These are phyloP conservation scores for Pseudogymnoascus sp. DNA, from an alignment of 2,329 filamentous ascomycete genomes.

Conservation along the genomic window DNA sequence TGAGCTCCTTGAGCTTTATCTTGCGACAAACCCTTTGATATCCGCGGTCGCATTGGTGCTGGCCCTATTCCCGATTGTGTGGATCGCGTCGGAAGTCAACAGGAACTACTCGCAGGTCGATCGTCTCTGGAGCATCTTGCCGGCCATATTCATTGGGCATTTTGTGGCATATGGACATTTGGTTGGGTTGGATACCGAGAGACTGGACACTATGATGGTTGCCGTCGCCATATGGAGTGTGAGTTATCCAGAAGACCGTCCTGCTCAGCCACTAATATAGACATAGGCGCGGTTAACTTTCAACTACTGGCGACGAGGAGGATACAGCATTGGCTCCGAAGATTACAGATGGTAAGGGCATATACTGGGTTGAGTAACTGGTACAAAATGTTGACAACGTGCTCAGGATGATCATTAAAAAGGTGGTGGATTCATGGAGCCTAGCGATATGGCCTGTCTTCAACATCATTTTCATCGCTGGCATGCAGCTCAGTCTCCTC, in stretches of 20 bases:
- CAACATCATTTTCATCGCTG: conserved; percentile 83
- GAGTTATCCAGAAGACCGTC: conserved; percentile 29
- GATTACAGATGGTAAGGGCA: conserved; percentile 74
- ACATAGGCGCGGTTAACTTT: conserved; percentile 70
- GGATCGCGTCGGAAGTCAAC: conserved; percentile 76
- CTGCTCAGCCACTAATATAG: conserved; percentile 12
- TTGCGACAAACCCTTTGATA: conserved; percentile 78
- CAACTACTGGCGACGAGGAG: conserved; percentile 95
- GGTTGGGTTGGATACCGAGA: conserved; percentile 59
- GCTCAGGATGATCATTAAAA: conserved; percentile 10
- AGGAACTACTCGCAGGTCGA: conserved; percentile 97
- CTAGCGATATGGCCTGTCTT: conserved; percentile 66
- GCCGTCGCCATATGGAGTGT: conserved; percentile 75
- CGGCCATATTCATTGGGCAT: conserved; percentile 78
- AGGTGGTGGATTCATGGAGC: conserved; percentile 61
- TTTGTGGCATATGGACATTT: conserved; percentile 76
- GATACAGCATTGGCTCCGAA: conserved; percentile 80
- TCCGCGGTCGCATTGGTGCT: conserved; percentile 66
- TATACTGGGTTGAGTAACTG: neutral
- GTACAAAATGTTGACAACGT: conserved; percentile 1
- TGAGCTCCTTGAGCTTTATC: conserved; percentile 63
- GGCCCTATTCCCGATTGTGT: conserved; percentile 61
- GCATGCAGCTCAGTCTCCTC: conserved; percentile 74
- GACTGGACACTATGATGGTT: conserved; percentile 64
- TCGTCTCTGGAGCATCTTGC: conserved; percentile 82